Evolutionary conservation across 768 basidiomycete genomes (phyloP), one percentile per base, ranked within the genome.

Genomic region (Tremella mesenterica): DNA sequence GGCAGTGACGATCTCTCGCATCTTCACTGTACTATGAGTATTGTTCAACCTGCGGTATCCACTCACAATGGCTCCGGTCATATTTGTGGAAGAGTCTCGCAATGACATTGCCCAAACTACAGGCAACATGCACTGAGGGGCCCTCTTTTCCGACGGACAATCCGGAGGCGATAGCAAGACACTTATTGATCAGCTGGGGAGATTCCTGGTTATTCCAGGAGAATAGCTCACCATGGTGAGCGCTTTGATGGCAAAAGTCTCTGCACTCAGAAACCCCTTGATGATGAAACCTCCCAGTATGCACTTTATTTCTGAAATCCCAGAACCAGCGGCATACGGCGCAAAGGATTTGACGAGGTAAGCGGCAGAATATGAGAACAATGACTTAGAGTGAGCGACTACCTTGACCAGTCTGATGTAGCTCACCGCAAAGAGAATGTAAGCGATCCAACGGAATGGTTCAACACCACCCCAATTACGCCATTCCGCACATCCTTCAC

Each of bases 241-340:
- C 68, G 87, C 90, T 77, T 99, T 99, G 73, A 97, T 88, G 56
- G 84, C 78, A 60, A 96, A 85, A 1, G 95, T 97, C 69, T 84
- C 82, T 56, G 85, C 83, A 13, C 89, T 86, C 30, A 97, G 79
- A 73, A 85, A 99, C 0, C 91, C 90, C 72, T 95, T 84, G 86
- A 99, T 96, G 61, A 92, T 79, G 75, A 99, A 99, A 3, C 95
- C 95, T 8, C 88, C 88, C 27, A 99, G 77, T 62, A 97, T 96
- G 69, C 90, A 95, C 67, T 97, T 99, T 74, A 99, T 96, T 74
- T 99, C 95, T 20, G 92, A 89, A 44, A 99, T 97, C 47, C 95
- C 95, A 54, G 92, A 96, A 4, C 95, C 92, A 18, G 95, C 95
- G 13, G 95, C 92, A 73, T 93, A 93, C 50, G 84, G 91, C 8